Conservation (phyloP, 2,329 filamentous ascomycete genomes). For the Cladosporium sp. region DNA sequence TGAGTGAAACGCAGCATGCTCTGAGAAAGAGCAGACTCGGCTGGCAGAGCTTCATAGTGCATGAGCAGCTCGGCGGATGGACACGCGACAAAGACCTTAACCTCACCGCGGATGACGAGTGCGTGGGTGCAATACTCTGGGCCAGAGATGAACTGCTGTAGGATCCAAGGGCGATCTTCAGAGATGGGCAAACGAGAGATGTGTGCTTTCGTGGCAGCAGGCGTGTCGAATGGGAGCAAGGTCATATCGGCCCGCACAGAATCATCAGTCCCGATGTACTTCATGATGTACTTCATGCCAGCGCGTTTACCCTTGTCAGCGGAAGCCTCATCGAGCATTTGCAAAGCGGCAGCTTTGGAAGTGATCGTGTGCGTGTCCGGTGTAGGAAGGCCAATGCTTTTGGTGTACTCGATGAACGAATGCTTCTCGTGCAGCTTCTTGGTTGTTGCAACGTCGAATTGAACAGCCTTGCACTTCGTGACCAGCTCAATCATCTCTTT, state of each 20-base stretch:
- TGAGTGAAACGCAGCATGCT: slow-evolving; percentile 67
- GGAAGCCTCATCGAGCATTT: slow-evolving; percentile 48
- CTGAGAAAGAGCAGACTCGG: slow-evolving; percentile 54
- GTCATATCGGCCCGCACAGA: slow-evolving; percentile 62
- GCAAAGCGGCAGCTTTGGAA: slow-evolving; percentile 54
- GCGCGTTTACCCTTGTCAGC: slow-evolving; percentile 24
- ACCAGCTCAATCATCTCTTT: slow-evolving; percentile 61
- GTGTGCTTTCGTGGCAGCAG: slow-evolving; percentile 55
- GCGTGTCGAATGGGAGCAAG: slow-evolving; percentile 58
- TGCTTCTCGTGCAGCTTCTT: slow-evolving; percentile 64
- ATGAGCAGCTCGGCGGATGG: slow-evolving; percentile 63
- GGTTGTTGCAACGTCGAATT: slow-evolving; percentile 60
- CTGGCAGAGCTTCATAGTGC: slow-evolving; percentile 63
- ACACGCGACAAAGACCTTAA: slow-evolving; percentile 68
- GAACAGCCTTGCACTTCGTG: slow-evolving; percentile 62
- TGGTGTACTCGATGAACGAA: slow-evolving; percentile 61
- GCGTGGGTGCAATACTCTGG: slow-evolving; percentile 72
- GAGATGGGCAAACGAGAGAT: slow-evolving; percentile 58
- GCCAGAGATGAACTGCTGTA: slow-evolving; percentile 68
- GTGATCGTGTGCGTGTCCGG: slow-evolving; percentile 53
- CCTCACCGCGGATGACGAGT: slow-evolving; percentile 63
- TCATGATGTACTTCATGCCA: slow-evolving; percentile 62
- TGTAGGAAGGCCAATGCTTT: slow-evolving; percentile 51
- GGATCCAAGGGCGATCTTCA: slow-evolving; percentile 58
- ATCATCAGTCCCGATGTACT: slow-evolving; percentile 64